A percentile compares a stretch with the other conserved stretches of the same genome.
Evolutionary conservation across 2,329 filamentous ascomycete species (phyloP).

Genomic region (Claviceps spartinae): DNA sequence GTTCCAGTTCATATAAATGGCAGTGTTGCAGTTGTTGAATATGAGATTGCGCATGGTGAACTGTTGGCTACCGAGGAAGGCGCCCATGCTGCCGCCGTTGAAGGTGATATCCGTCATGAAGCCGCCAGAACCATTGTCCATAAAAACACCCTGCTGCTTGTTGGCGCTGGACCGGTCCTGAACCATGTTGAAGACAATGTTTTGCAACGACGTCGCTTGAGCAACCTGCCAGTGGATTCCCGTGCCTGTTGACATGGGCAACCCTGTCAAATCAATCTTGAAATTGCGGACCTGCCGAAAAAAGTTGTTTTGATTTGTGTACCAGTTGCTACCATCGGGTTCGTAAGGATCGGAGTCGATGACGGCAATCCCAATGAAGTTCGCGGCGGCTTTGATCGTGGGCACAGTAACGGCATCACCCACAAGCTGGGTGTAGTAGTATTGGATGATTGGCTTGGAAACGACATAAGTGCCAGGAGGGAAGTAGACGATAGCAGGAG

Average conservation of each 20-base stretch:
- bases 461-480: constrained; percentile 77
- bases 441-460: constrained; percentile 63
- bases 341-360: constrained; percentile 83
- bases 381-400: constrained; percentile 56
- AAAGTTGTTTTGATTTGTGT: constrained; percentile 73
- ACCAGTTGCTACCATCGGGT: constrained; percentile 55
- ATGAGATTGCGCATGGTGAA: constrained; percentile 73
- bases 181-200: constrained; percentile 70
- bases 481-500: constrained; percentile 83
- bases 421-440: constrained; percentile 88
- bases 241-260: constrained; percentile 46
- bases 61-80: constrained; percentile 75
- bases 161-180: constrained; percentile 50
- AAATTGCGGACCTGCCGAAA: constrained; percentile 76
- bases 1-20: constrained; percentile 84
- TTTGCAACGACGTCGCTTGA: constrained; percentile 70
- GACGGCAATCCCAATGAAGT: constrained; percentile 74
- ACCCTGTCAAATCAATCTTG: constrained; percentile 58
- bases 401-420: constrained; percentile 64
- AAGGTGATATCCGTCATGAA: constrained; percentile 76
- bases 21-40: constrained; percentile 72
- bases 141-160: constrained; percentile 65
- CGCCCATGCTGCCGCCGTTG: constrained; percentile 66
- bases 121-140: constrained; percentile 73
- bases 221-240: constrained; percentile 79